phyloP scores from a whole-genome alignment of 768 basidiomycete genomes.

The Mycena vitilis region DNA sequence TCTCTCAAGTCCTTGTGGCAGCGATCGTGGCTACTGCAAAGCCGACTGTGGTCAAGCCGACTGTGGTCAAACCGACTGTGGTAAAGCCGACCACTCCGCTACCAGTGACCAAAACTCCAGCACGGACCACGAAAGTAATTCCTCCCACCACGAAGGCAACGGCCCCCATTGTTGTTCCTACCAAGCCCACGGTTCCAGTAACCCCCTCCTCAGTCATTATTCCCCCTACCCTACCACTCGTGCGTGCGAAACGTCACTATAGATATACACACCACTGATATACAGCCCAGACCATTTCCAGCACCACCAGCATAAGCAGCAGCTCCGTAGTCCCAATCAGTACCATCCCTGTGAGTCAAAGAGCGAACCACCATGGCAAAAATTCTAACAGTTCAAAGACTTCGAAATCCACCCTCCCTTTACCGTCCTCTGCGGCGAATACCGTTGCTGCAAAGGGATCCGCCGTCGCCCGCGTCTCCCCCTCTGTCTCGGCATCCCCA shows the following conservation, averaged over 20 bases:
- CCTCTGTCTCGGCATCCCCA: not conserved
- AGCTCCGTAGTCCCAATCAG: not conserved
- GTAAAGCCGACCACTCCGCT: not conserved
- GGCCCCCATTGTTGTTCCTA: not conserved
- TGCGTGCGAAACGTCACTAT: not conserved
- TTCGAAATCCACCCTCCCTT: not conserved
- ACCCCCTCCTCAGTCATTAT: too few species aligned
- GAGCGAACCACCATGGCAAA: not conserved
- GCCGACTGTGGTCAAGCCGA: not conserved
- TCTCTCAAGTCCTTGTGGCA: too few species aligned
- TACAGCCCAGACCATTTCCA: not conserved
- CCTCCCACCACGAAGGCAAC: not conserved
- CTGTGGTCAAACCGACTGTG: not conserved
- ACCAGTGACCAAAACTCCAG: too few species aligned
- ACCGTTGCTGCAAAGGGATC: not conserved
- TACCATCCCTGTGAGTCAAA: not conserved
- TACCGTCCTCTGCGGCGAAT: not conserved
- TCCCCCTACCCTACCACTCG: not conserved
- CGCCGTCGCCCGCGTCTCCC: not conserved
- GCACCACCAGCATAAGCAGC: not conserved
- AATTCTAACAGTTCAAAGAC: not conserved
- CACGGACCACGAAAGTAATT: not conserved
- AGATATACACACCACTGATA: not conserved
- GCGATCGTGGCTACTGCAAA: not conserved
- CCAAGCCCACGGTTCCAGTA: not conserved